These are phyloP conservation scores for Eucalyptus viminalis DNA, from an alignment of 345 rosid genomes.

Conservation along the genomic window DNA sequence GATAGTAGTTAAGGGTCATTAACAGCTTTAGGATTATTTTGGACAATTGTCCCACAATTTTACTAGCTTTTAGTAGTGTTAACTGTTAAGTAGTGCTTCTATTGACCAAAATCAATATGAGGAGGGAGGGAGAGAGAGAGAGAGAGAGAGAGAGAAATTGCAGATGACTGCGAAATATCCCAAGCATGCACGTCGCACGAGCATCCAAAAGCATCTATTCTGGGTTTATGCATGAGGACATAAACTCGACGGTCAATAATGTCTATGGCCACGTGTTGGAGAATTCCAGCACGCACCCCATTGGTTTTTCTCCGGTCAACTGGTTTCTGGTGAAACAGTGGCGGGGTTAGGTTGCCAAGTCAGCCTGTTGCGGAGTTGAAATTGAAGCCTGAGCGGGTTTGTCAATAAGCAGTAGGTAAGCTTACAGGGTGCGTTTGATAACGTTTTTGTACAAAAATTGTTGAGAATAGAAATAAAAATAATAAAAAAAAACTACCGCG, in stretches of 20 bases:
- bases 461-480: no score
- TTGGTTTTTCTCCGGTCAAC: not conserved
- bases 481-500: no score
- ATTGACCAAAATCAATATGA: no score
- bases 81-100: no score
- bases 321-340: not conserved
- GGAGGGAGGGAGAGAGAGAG: no score
- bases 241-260: not conserved
- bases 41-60: no score
- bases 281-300: not conserved
- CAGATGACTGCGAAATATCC: no score
- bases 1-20: not conserved
- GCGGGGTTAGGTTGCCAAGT: not conserved
- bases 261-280: not conserved
- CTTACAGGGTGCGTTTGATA: not conserved
- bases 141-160: no score
- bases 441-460: accelerated
- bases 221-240: not conserved
- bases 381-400: not conserved
- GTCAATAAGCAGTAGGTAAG: not conserved
- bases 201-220: not conserved
- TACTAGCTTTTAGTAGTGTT: no score
- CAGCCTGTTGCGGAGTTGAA: not conserved
- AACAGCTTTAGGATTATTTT: no score
- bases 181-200: no score